phyloP scores from a whole-genome alignment of 805 yeast species.

The Kodamaea jinghongensis region DNA sequence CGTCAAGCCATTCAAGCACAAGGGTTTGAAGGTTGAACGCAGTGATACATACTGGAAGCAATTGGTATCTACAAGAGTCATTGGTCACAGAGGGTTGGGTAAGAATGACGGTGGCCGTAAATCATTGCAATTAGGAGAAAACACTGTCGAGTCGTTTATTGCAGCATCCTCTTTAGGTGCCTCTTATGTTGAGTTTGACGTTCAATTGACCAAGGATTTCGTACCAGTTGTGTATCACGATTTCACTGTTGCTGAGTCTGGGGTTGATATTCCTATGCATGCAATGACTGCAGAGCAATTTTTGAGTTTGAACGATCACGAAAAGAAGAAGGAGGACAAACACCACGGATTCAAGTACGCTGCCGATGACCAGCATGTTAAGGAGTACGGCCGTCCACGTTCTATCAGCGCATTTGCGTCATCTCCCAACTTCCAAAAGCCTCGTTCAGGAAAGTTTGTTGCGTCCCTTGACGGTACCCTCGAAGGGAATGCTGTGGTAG shows the following conservation, averaged over 20 bases:
- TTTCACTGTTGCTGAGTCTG: slow-evolving; percentile 90
- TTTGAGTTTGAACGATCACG: slow-evolving; percentile 47
- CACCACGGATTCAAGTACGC: slow-evolving; percentile 20
- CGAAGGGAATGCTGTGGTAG: slow-evolving; percentile 8
- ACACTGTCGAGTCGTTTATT: slow-evolving; percentile 90
- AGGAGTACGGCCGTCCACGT: slow-evolving; percentile 35
- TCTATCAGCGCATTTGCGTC: slow-evolving; percentile 37
- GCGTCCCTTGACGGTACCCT: slow-evolving; percentile 2
- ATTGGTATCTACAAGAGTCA: slow-evolving; percentile 80
- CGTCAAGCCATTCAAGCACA: slow-evolving; percentile 71
- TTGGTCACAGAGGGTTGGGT: slow-evolving; percentile 95
- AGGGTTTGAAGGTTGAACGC: slow-evolving; percentile 59
- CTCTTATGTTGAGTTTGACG: slow-evolving; percentile 94
- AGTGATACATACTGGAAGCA: slow-evolving; percentile 91
- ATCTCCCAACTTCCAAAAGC: slow-evolving; percentile 26
- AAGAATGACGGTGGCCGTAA: slow-evolving; percentile 70
- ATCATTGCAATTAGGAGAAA: slow-evolving; percentile 90
- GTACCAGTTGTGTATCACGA: slow-evolving; percentile 95
- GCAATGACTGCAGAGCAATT: slow-evolving; percentile 87
- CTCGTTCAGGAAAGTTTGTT: slow-evolving; percentile 3
- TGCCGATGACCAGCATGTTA: slow-evolving; percentile 35
- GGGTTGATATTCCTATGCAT: slow-evolving; percentile 96
- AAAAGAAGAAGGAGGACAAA: slow-evolving; percentile 9
- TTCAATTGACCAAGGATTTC: slow-evolving; percentile 86
- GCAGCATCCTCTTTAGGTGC: slow-evolving; percentile 97